Conservation (phyloP, 768 basidiomycete genomes). For the Lyophyllum semitale region DNA sequence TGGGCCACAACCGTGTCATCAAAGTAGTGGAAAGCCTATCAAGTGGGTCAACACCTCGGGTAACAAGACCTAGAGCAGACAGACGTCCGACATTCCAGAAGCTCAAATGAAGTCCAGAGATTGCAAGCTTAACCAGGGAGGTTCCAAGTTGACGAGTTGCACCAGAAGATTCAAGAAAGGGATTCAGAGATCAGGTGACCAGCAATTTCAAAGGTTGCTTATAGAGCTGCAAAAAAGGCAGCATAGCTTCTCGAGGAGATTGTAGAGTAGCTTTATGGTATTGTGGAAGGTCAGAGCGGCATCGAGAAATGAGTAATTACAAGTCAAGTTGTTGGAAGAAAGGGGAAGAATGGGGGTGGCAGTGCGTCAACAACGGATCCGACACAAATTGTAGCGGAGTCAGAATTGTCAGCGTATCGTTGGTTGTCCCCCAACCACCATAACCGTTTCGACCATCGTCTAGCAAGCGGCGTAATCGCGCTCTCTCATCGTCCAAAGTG, state of each 20-base stretch:
- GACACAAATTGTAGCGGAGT: conserved; percentile 46
- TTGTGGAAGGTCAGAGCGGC: not conserved
- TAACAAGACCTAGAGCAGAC: too few relatives aligned
- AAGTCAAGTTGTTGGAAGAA: not conserved
- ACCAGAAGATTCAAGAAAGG: too few relatives aligned
- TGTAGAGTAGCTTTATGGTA: too few relatives aligned
- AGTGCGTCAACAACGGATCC: conserved; percentile 28
- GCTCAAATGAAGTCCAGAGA: too few relatives aligned
- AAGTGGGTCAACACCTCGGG: too few relatives aligned
- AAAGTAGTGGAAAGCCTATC: too few relatives aligned
- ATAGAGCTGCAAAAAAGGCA: not conserved
- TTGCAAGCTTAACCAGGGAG: too few relatives aligned
- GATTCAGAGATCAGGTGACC: too few relatives aligned
- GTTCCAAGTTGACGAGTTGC: too few relatives aligned
- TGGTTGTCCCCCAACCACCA: conserved; percentile 52
- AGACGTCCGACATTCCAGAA: too few relatives aligned
- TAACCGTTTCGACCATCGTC: conserved; percentile 30
- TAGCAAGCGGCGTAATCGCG: conserved; percentile 26
- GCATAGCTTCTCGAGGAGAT: not conserved
- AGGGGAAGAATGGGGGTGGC: conserved; percentile 6
- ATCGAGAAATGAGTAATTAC: not conserved
- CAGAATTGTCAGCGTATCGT: conserved; percentile 40
- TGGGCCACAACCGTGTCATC: too few relatives aligned
- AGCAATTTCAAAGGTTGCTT: not conserved
- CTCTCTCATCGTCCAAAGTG: conserved; percentile 25